These are phyloP conservation scores for Lachancea nothofagi DNA, from an alignment of 805 yeast species.

Conservation along the genomic window DNA sequence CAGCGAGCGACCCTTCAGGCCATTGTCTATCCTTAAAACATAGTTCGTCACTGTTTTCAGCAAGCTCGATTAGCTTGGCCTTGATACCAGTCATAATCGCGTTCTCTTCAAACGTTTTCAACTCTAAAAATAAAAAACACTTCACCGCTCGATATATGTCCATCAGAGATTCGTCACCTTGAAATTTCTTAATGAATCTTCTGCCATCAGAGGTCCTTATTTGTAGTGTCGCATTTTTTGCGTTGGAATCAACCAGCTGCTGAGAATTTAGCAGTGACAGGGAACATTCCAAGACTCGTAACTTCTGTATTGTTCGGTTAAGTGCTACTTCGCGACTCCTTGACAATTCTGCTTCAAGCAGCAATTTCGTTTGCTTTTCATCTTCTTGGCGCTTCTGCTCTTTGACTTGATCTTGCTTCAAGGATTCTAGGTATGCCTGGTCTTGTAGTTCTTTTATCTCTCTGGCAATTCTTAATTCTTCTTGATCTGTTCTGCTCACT, in stretches of 20 bases:
- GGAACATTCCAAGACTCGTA: slow-evolving; percentile 25
- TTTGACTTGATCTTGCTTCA: slow-evolving; percentile 51
- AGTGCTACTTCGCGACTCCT: slow-evolving; percentile 15
- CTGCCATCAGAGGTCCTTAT: slow-evolving; percentile 30
- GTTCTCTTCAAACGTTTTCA: background rate
- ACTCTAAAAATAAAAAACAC: slow-evolving; percentile 4
- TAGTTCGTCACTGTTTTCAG: slow-evolving; percentile 15
- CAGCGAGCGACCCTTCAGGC: slow-evolving; percentile 11
- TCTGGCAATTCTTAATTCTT: slow-evolving; percentile 54
- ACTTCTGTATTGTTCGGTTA: slow-evolving; percentile 15
- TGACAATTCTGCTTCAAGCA: slow-evolving; percentile 6
- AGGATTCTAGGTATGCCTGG: slow-evolving; percentile 55
- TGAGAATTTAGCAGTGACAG: slow-evolving; percentile 7
- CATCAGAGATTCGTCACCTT: slow-evolving; percentile 17
- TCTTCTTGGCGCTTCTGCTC: slow-evolving; percentile 39
- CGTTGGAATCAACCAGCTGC: background rate
- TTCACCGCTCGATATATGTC: slow-evolving; percentile 12
- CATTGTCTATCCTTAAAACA: slow-evolving; percentile 19
- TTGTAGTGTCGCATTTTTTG: slow-evolving; percentile 25
- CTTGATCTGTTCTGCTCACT: slow-evolving; percentile 53
- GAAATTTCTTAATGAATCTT: slow-evolving; percentile 25
- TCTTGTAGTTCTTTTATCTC: slow-evolving; percentile 60
- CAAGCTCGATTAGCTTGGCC: slow-evolving; percentile 29
- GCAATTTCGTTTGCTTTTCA: slow-evolving; percentile 9
- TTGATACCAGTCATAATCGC: slow-evolving; percentile 32